Evolutionary conservation across 805 yeast genomes (phyloP), one percentile per base, ranked within the genome.

Genomic region (Cyberlindnera veronae): DNA sequence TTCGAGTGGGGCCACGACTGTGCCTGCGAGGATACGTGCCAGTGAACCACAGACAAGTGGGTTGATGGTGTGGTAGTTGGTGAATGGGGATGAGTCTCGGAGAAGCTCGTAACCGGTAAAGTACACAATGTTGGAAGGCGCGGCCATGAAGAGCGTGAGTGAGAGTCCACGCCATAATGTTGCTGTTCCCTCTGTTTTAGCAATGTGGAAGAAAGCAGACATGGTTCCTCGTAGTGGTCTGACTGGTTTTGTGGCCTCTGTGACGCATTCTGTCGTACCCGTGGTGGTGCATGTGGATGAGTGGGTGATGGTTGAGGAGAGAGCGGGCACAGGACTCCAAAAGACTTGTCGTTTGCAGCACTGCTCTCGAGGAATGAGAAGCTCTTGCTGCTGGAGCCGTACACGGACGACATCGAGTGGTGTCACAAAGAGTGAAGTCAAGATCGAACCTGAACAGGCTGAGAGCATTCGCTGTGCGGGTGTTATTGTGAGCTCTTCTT

Each of bases 121-220:
- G 61, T 93, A 93, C 6, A 93, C 90, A 45, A 93, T 84, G 52
- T 91, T 93, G 1, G 96, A 76, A 1, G 99, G 99, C 1, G 90
- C 72, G 0, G 96, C 87, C 95, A 93, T 93, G 12, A 84, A 42
- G 15, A 93, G 64, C 1, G 95, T 87, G 22, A 91, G 60, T 0
- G 91, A 76, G 8, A 93, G 70, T 0, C 99, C 99, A 39, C 98
- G 69, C 91, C 96, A 93, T 14, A 93, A 67, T 0, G 96, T 81
- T 1, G 69, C 36, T 0, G 77, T 20, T 0, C 99, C 99, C 62
- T 93, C 99, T 19, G 74, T 68, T 22, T 70, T 62, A 4, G 79
- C 72, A 32, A 91, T 89, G 31, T 75, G 72, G 2, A 64, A 49
- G 48, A 91, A 69, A 0, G 96, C 93, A 29, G 85, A 84, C 56